Evolutionary conservation across 2,329 filamentous ascomycete genomes (phyloP), one percentile per base, ranked within the genome.

Genomic region (Sporothrix protearum): DNA sequence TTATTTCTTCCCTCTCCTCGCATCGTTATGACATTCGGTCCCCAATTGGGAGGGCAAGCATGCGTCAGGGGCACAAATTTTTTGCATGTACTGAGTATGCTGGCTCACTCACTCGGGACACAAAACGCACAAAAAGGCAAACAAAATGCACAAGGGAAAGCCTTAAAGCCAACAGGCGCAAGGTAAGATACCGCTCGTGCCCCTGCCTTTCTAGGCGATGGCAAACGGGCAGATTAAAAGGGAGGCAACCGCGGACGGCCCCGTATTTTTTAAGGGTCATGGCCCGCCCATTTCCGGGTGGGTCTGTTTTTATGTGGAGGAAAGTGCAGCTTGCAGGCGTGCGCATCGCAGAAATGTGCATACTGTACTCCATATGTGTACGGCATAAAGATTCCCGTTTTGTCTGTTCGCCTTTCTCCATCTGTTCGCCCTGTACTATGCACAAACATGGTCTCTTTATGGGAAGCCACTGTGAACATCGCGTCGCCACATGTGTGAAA

Each of bases 231-330:
- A 45, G 39, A 64, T 19, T 5, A 22, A 42, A 55, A 55, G 57
- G 30, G 64, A 45, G 64, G 64, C 25, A 39, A 19, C 14, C 8
- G 9, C 28, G 28, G 28, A 14, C 25, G 45, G 64, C 64, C 45
- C 64, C 64, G 59, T n/a, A 19, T 67, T 51, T 51, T 67, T 67
- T 67, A 19, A 45, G 36, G 19, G 33, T 19, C 59, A 39, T 59
- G 59, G 25, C 57, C 30, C 30, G 59, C 33, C 36, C 61, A 8
- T 30, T 47, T 47, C 36, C n/a, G 36, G 47, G 30, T 39, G 39
- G 61, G 22, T 33, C 39, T 28, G 16, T 47, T 16, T 30, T 66
- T 3, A 36, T 63, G 22, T 30, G 42, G 39, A 30, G 63, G 14
- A 33, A 66, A 25, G 63, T 47, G 42, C 59, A 64, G n/a, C 12